phyloP scores from a whole-genome alignment of 2,329 filamentous ascomycete genomes.

The Stachybotrys elegans region DNA sequence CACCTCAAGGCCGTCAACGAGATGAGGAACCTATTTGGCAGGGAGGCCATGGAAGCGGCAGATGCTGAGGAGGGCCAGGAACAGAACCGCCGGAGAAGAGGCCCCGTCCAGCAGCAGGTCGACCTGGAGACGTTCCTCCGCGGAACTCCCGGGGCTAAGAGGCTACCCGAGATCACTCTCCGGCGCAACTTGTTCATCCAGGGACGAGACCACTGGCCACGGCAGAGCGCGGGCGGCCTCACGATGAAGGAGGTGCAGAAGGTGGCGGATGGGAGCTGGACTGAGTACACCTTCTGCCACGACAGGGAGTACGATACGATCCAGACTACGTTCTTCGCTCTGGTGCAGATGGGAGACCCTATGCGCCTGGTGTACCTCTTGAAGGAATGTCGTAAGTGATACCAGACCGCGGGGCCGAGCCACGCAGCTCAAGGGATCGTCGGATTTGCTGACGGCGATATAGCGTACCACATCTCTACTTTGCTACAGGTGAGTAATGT shows the following conservation, averaged over 20 bases:
- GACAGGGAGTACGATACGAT: conserved; percentile 67
- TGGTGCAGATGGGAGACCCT: conserved; percentile 80
- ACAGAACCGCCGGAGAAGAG: conserved; percentile 27
- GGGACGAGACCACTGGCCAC: conserved; percentile 83
- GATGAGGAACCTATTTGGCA: conserved; percentile 64
- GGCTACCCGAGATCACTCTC: conserved; percentile 65
- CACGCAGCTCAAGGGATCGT: not conserved
- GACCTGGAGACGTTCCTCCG: conserved; percentile 53
- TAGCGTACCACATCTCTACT: conserved; percentile 85
- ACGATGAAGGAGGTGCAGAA: conserved; percentile 63
- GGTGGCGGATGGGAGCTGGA: conserved; percentile 46
- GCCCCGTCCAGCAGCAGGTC: conserved; percentile 40
- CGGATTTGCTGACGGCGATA: no score
- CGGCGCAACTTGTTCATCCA: conserved; percentile 80
- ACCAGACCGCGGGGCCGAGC: not conserved
- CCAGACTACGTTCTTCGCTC: conserved; percentile 70
- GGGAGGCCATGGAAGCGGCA: conserved; percentile 51
- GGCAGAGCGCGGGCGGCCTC: conserved; percentile 71
- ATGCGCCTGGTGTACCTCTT: conserved; percentile 76
- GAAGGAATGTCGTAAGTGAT: conserved; percentile 28
- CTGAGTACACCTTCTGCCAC: conserved; percentile 73
- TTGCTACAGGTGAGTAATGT: conserved; percentile 92
- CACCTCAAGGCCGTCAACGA: conserved; percentile 85
- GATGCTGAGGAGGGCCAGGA: conserved; percentile 44
- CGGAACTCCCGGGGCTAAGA: conserved; percentile 50